Conservation (phyloP, 495 filamentous ascomycete species). For the Emericellopsis terricola region DNA sequence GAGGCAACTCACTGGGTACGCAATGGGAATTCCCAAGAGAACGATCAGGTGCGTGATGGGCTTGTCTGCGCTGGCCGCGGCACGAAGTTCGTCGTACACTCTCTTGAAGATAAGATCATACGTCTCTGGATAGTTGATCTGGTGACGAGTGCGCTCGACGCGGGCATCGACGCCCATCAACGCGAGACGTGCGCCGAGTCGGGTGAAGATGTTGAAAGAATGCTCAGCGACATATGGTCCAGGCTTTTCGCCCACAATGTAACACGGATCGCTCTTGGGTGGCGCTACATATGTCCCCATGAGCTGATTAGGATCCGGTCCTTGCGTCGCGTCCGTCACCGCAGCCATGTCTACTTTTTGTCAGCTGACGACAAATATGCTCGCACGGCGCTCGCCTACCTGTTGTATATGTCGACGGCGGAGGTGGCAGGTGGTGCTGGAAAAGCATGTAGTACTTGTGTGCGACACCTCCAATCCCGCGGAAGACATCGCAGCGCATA, state of each 20-base stretch:
- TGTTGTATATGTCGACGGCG: constrained; percentile 66
- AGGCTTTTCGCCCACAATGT: constrained; percentile 57
- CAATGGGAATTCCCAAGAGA: constrained; percentile 81
- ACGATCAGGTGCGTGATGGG: constrained; percentile 70
- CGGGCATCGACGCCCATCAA: constrained; percentile 83
- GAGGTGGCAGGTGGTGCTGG: constrained; percentile 79
- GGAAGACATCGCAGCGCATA: constrained; percentile 83
- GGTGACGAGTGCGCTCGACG: constrained; percentile 78
- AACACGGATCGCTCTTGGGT: constrained; percentile 45
- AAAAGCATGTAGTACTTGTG: constrained; percentile 90
- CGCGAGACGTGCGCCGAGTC: constrained; percentile 67
- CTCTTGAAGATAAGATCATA: constrained; percentile 69
- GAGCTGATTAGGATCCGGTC: constrained; percentile 46
- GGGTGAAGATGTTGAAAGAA: constrained; percentile 64
- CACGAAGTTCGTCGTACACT: constrained; percentile 40
- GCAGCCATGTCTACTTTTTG: constrained; percentile 8
- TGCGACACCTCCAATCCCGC: constrained; percentile 72
- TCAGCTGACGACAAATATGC: not conserved
- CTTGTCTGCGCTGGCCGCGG: constrained; percentile 27
- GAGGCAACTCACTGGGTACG: constrained; percentile 48
- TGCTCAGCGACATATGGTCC: constrained; percentile 69
- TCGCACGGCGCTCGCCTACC: constrained; percentile 9
- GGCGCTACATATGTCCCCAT: constrained; percentile 49
- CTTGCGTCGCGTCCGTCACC: constrained; percentile 19
- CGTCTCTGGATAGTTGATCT: constrained; percentile 80